A percentile compares a stretch with the other conserved stretches of the same genome.
Conservation (phyloP, 805 yeast species). For the Candida peoriensis region DNA sequence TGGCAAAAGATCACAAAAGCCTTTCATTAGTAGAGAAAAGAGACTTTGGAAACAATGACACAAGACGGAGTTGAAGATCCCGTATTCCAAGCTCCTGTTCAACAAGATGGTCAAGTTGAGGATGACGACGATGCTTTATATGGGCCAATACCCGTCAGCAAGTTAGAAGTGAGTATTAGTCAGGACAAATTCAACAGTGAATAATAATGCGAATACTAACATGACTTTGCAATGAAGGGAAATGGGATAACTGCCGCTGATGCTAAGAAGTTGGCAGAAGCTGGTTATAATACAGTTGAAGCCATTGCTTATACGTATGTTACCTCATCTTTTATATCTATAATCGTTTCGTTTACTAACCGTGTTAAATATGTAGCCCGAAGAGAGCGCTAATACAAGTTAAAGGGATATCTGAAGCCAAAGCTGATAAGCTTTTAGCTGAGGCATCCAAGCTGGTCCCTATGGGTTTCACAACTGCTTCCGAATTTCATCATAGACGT, state of each 20-base stretch:
- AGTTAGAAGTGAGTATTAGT: conserved; percentile 32
- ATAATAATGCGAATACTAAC: conserved; percentile 3
- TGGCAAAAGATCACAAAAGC: not conserved
- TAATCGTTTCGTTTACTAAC: conserved; percentile 12
- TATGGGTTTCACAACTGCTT: conserved; percentile 95
- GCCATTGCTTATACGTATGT: conserved; percentile 78
- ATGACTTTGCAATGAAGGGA: conserved; percentile 36
- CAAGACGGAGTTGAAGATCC: conserved; percentile 9
- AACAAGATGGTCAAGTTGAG: conserved; percentile 19
- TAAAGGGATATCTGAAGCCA: conserved; percentile 92
- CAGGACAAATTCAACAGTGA: not conserved
- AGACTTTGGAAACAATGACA: conserved; percentile 5
- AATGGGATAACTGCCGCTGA: conserved; percentile 83
- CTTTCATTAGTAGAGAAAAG: not conserved
- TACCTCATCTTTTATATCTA: not conserved
- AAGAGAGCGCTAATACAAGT: conserved; percentile 70
- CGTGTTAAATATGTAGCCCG: conserved; percentile 39
- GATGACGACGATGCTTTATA: conserved; percentile 50
- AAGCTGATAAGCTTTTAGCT: conserved; percentile 77
- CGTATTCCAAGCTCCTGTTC: not conserved
- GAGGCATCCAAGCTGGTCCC: conserved; percentile 89
- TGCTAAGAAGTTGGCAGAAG: conserved; percentile 71
- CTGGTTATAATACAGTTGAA: conserved; percentile 86
- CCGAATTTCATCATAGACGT: conserved; percentile 86
- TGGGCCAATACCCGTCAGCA: conserved; percentile 52